A percentile compares a stretch with the other conserved stretches of the same genome.
Conservation (phyloP, 2,329 filamentous ascomycete species). For the Cryphonectria nitschkei region DNA sequence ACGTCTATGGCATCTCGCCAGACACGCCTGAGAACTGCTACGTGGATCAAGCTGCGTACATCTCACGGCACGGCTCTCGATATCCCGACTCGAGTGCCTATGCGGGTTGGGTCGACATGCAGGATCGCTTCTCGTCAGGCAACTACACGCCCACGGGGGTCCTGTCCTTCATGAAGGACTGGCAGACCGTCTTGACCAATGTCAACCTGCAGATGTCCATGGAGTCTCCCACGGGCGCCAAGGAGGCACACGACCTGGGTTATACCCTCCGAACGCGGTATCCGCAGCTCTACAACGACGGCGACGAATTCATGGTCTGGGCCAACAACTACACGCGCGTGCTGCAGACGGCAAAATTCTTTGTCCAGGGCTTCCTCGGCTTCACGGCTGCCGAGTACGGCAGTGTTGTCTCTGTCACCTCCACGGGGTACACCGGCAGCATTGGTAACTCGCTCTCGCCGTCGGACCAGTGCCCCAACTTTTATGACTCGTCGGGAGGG, state of each 20-base stretch:
- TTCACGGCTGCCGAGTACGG: constrained; percentile 56
- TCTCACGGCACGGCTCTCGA: constrained; percentile 64
- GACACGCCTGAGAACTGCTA: constrained; percentile 59
- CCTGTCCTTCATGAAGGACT: constrained; percentile 60
- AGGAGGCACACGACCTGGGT: constrained; percentile 62
- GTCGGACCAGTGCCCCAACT: constrained; percentile 65
- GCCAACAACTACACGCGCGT: constrained; percentile 68
- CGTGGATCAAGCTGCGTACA: constrained; percentile 64
- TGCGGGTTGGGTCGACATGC: constrained; percentile 56
- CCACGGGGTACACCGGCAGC: constrained; percentile 52
- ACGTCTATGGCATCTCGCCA: constrained; percentile 58
- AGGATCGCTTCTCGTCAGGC: constrained; percentile 52
- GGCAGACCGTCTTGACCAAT: constrained; percentile 61
- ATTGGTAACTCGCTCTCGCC: constrained; percentile 66
- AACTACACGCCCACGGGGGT: constrained; percentile 57
- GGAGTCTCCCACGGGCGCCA: constrained; percentile 64
- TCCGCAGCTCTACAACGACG: constrained; percentile 53
- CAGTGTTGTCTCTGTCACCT: constrained; percentile 61
- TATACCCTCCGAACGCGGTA: constrained; percentile 54
- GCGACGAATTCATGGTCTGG: constrained; percentile 61
- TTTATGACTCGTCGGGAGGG: constrained; percentile 57
- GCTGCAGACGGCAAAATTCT: constrained; percentile 64
- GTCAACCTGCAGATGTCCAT: constrained; percentile 60
- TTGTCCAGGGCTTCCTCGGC: constrained; percentile 64
- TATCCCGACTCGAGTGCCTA: constrained; percentile 67